A percentile compares a stretch with the other conserved stretches of the same genome.
Evolutionary conservation across 768 basidiomycete genomes (phyloP).

Genomic region (Agaricus sinodeliciosus): DNA sequence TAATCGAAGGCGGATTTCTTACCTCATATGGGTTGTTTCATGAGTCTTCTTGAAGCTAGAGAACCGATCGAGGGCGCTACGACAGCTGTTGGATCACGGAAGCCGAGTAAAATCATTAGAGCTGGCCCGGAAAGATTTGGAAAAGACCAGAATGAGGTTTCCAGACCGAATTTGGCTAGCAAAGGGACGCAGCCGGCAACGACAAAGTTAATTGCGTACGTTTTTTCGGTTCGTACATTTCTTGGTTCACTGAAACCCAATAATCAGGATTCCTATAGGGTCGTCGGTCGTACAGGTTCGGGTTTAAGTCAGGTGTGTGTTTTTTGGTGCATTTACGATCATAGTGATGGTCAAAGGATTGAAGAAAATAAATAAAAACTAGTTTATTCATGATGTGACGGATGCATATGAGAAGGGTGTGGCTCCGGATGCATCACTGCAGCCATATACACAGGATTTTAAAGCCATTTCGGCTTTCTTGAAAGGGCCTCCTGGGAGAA

Average conservation of each 20-base stretch:
- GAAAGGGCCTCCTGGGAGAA: too few relatives aligned
- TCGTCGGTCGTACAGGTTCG: not conserved
- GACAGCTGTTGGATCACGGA: not conserved
- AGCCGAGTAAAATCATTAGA: not conserved
- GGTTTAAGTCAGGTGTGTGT: not conserved
- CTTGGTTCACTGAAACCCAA: not conserved
- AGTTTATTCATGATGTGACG: conserved; percentile 1
- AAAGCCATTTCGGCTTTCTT: not conserved
- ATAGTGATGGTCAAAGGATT: too few relatives aligned
- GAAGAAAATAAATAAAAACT: too few relatives aligned
- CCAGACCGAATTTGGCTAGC: too few relatives aligned
- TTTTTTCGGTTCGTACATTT: not conserved
- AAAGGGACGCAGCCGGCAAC: not conserved
- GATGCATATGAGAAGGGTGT: not conserved
- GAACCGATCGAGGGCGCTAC: not conserved
- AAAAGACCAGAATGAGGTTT: not conserved
- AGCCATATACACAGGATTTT: not conserved
- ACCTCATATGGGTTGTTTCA: not conserved
- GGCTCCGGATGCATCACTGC: not conserved
- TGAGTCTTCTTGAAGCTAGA: not conserved
- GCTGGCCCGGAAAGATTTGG: not conserved
- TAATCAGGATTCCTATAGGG: not conserved
- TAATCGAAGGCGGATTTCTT: not conserved
- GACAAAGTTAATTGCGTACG: not conserved
- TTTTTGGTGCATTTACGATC: not conserved